A percentile compares a stretch with the other conserved stretches of the same genome.
Evolutionary conservation across 2,329 filamentous ascomycete species (phyloP).

Genomic region (Hypoxylon sp.): DNA sequence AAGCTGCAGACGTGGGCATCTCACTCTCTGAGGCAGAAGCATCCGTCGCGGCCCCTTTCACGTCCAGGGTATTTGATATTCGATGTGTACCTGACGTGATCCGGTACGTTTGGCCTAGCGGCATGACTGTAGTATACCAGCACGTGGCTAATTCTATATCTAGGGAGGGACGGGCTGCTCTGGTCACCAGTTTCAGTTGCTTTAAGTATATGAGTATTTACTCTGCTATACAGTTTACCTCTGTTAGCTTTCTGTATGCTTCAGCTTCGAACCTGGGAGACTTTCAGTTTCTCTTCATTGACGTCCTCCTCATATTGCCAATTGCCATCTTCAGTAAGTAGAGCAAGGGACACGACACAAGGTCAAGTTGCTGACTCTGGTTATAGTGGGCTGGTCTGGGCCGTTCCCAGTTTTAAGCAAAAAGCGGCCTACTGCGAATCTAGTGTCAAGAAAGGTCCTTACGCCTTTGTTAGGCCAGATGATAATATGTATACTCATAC

Average conservation of each 20-base stretch:
- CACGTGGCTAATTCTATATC: constrained; percentile 19
- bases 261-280: constrained; percentile 95
- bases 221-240: constrained; percentile 98
- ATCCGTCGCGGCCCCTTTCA: constrained; percentile 98
- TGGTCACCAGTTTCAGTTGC: constrained; percentile 99
- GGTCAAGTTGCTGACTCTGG: constrained; percentile 33
- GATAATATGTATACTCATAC: constrained; percentile 81
- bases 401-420: constrained; percentile 81
- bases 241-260: constrained; percentile 95
- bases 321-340: constrained; percentile 91
- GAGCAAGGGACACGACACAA: background rate
- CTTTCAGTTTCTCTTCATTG: constrained; percentile 98
- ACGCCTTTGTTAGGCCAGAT: constrained; percentile 93
- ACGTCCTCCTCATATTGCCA: constrained; percentile 90
- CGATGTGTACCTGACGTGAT: constrained; percentile 95
- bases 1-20: constrained; percentile 97
- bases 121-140: constrained; percentile 27
- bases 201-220: constrained; percentile 99
- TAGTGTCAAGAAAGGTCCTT: constrained; percentile 93
- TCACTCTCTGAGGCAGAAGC: constrained; percentile 97
- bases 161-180: constrained; percentile 90
- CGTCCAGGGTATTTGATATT: constrained; percentile 95
- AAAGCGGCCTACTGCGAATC: constrained; percentile 91
- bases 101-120: constrained; percentile 62
- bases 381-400: constrained; percentile 90